A percentile compares a stretch with the other conserved stretches of the same genome.
phyloP scores from a whole-genome alignment of 192 early-diverging fungal genomes.

The Podila epigama region DNA sequence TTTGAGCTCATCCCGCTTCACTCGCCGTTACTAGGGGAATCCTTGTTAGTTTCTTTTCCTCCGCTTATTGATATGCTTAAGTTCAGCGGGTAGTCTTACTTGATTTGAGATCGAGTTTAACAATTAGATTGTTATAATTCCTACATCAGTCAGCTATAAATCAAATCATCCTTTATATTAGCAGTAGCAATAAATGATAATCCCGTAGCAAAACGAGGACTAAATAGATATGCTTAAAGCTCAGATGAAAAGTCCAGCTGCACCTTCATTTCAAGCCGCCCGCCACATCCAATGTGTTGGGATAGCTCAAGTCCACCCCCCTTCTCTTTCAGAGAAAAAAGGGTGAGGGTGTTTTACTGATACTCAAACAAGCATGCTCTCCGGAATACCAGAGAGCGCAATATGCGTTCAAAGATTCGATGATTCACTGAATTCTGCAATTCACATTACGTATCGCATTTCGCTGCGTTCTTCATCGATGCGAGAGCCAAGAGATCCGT shows the following conservation, averaged over 20 bases:
- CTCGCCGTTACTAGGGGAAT: constrained; percentile 82
- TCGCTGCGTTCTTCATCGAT: constrained; percentile 82
- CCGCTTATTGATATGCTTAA: constrained; percentile 87
- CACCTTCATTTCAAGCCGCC: constrained; percentile 35
- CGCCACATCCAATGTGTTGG: constrained; percentile 5
- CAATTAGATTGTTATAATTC: constrained; percentile 6
- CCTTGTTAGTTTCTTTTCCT: constrained; percentile 85
- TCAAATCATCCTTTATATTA: constrained; percentile 24
- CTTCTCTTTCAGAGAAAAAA: not conserved
- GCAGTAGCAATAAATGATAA: constrained; percentile 36
- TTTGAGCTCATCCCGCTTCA: constrained; percentile 79
- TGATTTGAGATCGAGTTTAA: constrained; percentile 63
- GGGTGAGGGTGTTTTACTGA: constrained; percentile 47
- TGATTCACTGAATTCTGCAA: constrained; percentile 73
- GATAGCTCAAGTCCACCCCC: constrained; percentile 46
- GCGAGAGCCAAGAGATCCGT: constrained; percentile 75
- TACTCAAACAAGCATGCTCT: constrained; percentile 67
- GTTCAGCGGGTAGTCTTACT: constrained; percentile 75
- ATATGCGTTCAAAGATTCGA: constrained; percentile 77
- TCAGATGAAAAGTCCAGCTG: constrained; percentile 21
- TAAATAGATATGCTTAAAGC: constrained; percentile 42
- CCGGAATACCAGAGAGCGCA: constrained; percentile 56
- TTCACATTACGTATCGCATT: constrained; percentile 77
- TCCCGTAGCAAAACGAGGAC: constrained; percentile 28
- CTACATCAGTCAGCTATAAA: constrained; percentile 15